Conservation (phyloP, 2,329 filamentous ascomycete species). For the Monosporascus sp. region DNA sequence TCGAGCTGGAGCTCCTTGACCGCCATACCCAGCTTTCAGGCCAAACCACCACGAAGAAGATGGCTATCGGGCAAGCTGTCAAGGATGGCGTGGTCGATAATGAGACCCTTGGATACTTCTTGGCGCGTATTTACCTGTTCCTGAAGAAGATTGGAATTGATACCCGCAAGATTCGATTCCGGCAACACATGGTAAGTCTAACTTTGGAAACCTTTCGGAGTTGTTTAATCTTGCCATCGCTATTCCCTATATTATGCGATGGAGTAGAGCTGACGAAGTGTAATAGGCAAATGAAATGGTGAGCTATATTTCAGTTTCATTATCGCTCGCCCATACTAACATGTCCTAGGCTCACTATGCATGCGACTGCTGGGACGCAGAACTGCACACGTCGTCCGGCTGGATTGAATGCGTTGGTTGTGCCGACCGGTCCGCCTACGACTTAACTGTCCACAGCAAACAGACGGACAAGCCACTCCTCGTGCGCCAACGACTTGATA, state of each 20-base stretch:
- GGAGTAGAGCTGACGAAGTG: background rate
- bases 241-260: too few species aligned
- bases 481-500: constrained; percentile 74
- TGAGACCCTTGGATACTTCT: constrained; percentile 95
- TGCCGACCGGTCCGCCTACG: constrained; percentile 91
- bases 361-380: constrained; percentile 95
- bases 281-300: constrained; percentile 48
- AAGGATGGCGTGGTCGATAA: constrained; percentile 82
- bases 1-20: constrained; percentile 80
- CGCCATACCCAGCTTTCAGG: constrained; percentile 81
- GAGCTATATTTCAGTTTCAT: background rate
- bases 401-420: constrained; percentile 99
- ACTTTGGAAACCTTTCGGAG: background rate
- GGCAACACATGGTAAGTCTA: constrained; percentile 74
- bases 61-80: constrained; percentile 84
- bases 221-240: background rate
- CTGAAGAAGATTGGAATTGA: constrained; percentile 84
- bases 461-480: constrained; percentile 83
- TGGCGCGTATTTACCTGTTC: constrained; percentile 90
- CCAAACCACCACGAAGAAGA: constrained; percentile 67
- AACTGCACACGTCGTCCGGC: constrained; percentile 84
- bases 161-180: constrained; percentile 82
- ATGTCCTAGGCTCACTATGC: constrained; percentile 70
- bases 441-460: constrained; percentile 86
- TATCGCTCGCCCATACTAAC: background rate